Evolutionary conservation across 2,329 filamentous ascomycete species (phyloP).

Genomic region (Tolypocladium tropicale): DNA sequence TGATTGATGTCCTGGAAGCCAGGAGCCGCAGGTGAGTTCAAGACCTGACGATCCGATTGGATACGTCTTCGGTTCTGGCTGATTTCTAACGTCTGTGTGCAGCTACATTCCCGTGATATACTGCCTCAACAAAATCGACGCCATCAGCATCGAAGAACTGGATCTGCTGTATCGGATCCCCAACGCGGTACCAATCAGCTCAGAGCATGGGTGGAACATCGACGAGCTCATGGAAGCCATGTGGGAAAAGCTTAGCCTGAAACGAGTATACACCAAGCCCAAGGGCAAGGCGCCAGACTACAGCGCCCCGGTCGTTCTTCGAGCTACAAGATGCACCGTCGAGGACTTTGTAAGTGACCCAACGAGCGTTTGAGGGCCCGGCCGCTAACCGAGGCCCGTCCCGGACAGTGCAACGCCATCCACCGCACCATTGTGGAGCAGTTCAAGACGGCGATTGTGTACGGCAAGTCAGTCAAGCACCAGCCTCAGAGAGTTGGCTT

Average conservation of each 20-base stretch:
- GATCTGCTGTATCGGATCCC: constrained; percentile 94
- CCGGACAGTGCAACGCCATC: constrained; percentile 78
- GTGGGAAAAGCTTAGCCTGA: constrained; percentile 94
- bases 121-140: constrained; percentile 97
- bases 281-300: constrained; percentile 95
- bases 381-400: constrained; percentile 25
- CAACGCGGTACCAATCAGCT: constrained; percentile 93
- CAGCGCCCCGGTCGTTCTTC: constrained; percentile 78
- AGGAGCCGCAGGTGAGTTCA: constrained; percentile 55
- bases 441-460: constrained; percentile 92
- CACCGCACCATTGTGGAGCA: constrained; percentile 93
- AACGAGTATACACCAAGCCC: constrained; percentile 94
- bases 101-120: constrained; percentile 99
- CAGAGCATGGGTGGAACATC: constrained; percentile 95
- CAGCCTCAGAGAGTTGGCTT: constrained; percentile 94
- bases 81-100: background rate
- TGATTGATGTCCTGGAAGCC: constrained; percentile 92
- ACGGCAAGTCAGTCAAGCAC: constrained; percentile 96
- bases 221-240: constrained; percentile 95
- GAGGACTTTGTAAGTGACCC: constrained; percentile 81
- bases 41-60: too few relatives aligned
- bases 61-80: background rate
- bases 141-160: constrained; percentile 94
- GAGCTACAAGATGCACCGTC: constrained; percentile 72
- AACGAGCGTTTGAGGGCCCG: background rate